Base-by-base conservation (phyloP, 2,329 filamentous ascomycete species). In the Apiospora arundinis region DNA sequence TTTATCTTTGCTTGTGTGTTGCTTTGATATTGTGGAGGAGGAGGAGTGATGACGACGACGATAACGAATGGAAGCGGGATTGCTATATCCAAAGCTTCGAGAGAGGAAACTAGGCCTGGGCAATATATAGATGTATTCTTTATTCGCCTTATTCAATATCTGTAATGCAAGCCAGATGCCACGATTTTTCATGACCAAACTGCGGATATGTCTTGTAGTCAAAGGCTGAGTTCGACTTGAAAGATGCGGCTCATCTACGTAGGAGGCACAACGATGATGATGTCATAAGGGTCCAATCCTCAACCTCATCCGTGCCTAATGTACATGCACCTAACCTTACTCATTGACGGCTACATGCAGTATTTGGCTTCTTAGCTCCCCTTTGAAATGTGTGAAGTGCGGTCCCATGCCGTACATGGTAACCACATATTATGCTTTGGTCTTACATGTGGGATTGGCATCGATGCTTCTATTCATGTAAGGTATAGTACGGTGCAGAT, bases 231-330 rank as follows among this genome's bases (percentile, higher is more conserved):
- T 40, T 40, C 28, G 28, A 21, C 8, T 56, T 21, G 25, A 8
- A 9, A 7, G 18, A 12, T 8, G 32, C 32, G 32, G 18, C 21
- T n/a, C 45, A 40, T 37, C n/a, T n/a, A 40, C 32, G n/a, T 12
- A 21, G 28, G 18, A 40, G 56, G 21, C 56, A 63, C 2, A 23
- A 32, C 32, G 32, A 40, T 63, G 18, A 63, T 63, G 56, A 63
- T 63, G 56, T 63, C 56, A 63, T 63, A 11, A 63, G 56, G 32
- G 32, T 63, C 56, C 32, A 63, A 63, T 63, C 18, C 56, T 63
- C 56, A 63, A 63, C 32, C 56, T 40, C 18, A 40, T 28, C 56
- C 56, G 28, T 63, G 28, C 18, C 16, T 11, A 49, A 49, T 49
- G 7, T 48, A n/a, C 44, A 46, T 7, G 18, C n/a, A 46, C 45